Evolutionary conservation across 768 basidiomycete genomes (phyloP).

Genomic region (Cystobasidium ongulense): DNA sequence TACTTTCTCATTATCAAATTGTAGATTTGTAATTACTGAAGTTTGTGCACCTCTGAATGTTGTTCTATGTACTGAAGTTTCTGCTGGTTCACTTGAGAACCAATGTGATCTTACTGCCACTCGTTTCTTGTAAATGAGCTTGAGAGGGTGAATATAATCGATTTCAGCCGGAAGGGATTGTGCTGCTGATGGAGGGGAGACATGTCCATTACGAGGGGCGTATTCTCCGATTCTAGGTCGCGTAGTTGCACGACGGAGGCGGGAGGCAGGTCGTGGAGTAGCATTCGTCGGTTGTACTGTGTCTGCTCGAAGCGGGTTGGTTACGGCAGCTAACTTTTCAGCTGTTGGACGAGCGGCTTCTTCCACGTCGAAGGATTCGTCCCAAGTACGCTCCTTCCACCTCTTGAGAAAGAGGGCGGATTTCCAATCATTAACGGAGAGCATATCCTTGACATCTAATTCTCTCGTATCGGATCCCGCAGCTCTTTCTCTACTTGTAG

Average conservation of each 20-base stretch:
- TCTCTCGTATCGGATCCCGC: not conserved
- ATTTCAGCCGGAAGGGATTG: not conserved
- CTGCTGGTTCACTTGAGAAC: conserved; percentile 60
- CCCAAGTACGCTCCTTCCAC: conserved; percentile 40
- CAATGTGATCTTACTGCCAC: conserved; percentile 70
- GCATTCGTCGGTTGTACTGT: not conserved
- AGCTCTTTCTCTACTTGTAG: not conserved
- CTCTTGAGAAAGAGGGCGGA: conserved; percentile 32
- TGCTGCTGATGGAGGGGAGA: not conserved
- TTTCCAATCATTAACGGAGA: not conserved
- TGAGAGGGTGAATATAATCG: conserved; percentile 65
- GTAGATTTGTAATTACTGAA: conserved; percentile 82
- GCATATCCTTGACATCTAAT: not conserved
- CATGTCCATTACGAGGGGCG: not conserved
- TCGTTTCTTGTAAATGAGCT: conserved; percentile 85
- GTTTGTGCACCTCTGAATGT: conserved; percentile 77
- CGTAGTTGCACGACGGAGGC: not conserved
- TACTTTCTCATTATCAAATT: conserved; percentile 88
- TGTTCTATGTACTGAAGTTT: conserved; percentile 52
- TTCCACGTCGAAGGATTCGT: conserved; percentile 25
- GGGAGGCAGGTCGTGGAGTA: not conserved
- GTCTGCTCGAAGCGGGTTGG: not conserved
- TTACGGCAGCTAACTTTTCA: conserved; percentile 12
- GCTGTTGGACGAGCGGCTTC: conserved; percentile 28
- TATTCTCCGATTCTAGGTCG: conserved; percentile 2